phyloP scores from a whole-genome alignment of 257 asterid genomes.

The Paraleonurus japonicus region DNA sequence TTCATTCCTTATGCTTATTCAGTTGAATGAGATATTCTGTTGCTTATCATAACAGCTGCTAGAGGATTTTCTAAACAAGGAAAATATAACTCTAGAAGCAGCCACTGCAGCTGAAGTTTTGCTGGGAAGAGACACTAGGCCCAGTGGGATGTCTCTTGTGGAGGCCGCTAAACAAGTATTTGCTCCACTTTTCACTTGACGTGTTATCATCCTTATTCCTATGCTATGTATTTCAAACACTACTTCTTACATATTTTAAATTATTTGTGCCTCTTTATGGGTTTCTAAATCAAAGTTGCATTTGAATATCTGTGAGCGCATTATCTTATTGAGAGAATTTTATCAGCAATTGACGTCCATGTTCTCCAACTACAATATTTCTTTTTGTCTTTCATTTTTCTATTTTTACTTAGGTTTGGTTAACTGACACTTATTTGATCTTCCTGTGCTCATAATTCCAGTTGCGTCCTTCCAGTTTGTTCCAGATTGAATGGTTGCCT shows the following conservation, averaged over 20 bases:
- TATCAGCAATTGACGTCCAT: background rate
- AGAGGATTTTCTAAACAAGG: slow-evolving; percentile 61
- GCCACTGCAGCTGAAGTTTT: slow-evolving; percentile 47
- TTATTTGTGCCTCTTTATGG: background rate
- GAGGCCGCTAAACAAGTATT: slow-evolving; percentile 81
- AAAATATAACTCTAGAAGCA: slow-evolving; percentile 57
- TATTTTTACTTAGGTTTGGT: background rate
- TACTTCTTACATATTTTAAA: background rate
- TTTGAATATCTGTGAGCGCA: slow-evolving; percentile 6
- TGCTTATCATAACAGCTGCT: slow-evolving; percentile 54
- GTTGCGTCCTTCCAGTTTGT: background rate
- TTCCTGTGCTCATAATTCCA: slow-evolving; percentile 8
- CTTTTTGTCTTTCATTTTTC: background rate
- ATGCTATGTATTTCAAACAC: background rate
- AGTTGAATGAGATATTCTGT: slow-evolving; percentile 10
- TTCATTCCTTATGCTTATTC: slow-evolving; percentile 5
- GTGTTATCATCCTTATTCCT: background rate
- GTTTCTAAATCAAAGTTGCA: slow-evolving; percentile 18
- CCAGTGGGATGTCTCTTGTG: slow-evolving; percentile 76
- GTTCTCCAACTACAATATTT: slow-evolving; percentile 1
- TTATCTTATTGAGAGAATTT: background rate
- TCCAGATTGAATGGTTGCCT: background rate
- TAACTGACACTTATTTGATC: background rate
- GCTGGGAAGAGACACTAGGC: slow-evolving; percentile 92
- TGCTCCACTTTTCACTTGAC: slow-evolving; percentile 12